These are phyloP conservation scores for Berberis vulgaris DNA, from an alignment of 164 flowering plant genomes.

Conservation along the genomic window DNA sequence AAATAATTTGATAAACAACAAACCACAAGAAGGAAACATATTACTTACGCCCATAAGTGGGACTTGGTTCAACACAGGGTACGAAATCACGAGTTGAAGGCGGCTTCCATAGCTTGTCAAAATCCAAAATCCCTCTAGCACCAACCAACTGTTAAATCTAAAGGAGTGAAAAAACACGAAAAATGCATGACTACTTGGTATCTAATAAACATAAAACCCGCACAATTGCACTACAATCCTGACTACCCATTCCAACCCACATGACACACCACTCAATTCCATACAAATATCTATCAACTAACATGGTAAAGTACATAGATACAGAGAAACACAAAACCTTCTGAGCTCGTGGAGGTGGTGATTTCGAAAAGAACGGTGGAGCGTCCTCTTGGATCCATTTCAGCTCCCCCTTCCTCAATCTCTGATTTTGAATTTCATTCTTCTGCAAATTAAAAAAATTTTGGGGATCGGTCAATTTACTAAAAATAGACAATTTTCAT, in stretches of 20 bases:
- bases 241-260: background rate
- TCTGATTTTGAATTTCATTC: constrained; percentile 32
- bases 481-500: background rate
- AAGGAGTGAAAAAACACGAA: constrained; percentile 79
- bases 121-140: constrained; percentile 30
- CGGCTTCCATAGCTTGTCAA: constrained; percentile 83
- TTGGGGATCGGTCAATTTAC: constrained; percentile 12
- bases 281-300: background rate
- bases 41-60: constrained; percentile 52
- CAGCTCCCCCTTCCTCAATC: constrained; percentile 22
- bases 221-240: constrained; percentile 1
- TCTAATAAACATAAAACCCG: constrained; percentile 1
- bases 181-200: constrained; percentile 48
- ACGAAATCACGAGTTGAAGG: constrained; percentile 58
- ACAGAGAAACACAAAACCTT: constrained; percentile 41
- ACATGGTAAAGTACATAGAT: background rate
- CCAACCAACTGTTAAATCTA: constrained; percentile 89
- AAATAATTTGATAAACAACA: too few relatives aligned
- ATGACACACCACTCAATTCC: background rate
- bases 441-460: constrained; percentile 30
- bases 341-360: constrained; percentile 30
- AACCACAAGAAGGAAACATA: background rate
- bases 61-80: constrained; percentile 62
- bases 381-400: constrained; percentile 27
- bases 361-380: constrained; percentile 38